Evolutionary conservation across 1,139 yeast species (phyloP).

Genomic region (Komagataea norvegica): DNA sequence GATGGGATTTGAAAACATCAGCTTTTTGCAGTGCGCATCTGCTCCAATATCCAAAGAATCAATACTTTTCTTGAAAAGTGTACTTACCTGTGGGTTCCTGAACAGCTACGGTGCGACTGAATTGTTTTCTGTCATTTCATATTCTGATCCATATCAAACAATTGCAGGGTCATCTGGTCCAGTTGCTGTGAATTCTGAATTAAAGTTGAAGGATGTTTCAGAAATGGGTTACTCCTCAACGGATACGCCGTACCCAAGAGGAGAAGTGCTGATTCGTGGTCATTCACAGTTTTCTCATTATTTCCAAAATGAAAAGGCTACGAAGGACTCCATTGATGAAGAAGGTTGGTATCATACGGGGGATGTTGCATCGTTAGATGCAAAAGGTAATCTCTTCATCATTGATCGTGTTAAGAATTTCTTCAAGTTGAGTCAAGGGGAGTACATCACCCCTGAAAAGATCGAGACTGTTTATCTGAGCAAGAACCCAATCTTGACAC

Average conservation of each 20-base stretch:
- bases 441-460: constrained; percentile 50
- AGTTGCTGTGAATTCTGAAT: constrained; percentile 38
- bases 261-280: constrained; percentile 46
- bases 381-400: constrained; percentile 39
- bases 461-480: constrained; percentile 44
- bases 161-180: constrained; percentile 47
- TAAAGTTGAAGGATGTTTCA: constrained; percentile 43
- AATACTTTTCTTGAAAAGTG: constrained; percentile 40
- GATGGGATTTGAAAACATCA: constrained; percentile 48
- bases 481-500: constrained; percentile 35
- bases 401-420: constrained; percentile 56
- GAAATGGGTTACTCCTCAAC: constrained; percentile 44
- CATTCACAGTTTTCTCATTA: constrained; percentile 43
- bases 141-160: constrained; percentile 31
- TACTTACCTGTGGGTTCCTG: constrained; percentile 40
- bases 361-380: constrained; percentile 38
- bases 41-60: constrained; percentile 50
- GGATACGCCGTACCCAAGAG: constrained; percentile 34
- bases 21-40: constrained; percentile 38
- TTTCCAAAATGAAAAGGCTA: constrained; percentile 37
- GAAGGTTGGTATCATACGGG: constrained; percentile 54
- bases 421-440: constrained; percentile 63
- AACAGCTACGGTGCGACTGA: constrained; percentile 55
- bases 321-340: constrained; percentile 34
- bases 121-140: constrained; percentile 42